Conservation (phyloP, 805 yeast species). For the Scheffersomyces spartinae region DNA sequence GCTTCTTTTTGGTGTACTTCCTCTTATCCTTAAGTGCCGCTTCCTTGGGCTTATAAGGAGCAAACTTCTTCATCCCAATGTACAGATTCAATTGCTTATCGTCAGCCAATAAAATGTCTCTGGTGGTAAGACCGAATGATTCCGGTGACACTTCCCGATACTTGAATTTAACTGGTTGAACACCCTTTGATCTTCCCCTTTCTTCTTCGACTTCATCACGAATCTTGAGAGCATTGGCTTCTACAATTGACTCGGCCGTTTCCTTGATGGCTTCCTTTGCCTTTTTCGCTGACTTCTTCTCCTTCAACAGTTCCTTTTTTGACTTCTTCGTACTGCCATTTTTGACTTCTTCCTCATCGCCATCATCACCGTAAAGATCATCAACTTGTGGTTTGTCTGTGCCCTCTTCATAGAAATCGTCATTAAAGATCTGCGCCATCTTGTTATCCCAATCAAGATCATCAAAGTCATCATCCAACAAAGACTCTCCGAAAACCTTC, state of each 20-base stretch:
- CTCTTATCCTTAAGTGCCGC: conserved; percentile 66
- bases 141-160: conserved; percentile 96
- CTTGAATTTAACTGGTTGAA: conserved; percentile 48
- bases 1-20: conserved; percentile 70
- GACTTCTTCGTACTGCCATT: conserved; percentile 8
- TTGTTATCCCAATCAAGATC: conserved; percentile 85
- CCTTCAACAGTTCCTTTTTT: conserved; percentile 44
- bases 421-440: conserved; percentile 77
- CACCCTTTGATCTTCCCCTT: conserved; percentile 42
- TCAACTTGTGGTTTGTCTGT: conserved; percentile 55
- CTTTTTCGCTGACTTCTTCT: conserved; percentile 47
- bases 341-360: neutral
- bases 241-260: conserved; percentile 70
- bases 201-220: conserved; percentile 49
- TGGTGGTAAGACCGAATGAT: conserved; percentile 69
- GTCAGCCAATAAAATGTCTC: conserved; percentile 85
- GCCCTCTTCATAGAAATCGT: conserved; percentile 56
- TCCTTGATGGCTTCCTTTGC: conserved; percentile 51
- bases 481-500: conserved; percentile 59
- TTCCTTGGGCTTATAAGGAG: conserved; percentile 80
- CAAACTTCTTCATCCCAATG: conserved; percentile 84
- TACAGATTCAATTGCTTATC: conserved; percentile 76
- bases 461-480: conserved; percentile 80
- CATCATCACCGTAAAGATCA: conserved; percentile 20
- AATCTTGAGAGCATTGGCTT: conserved; percentile 52